These are phyloP conservation scores for Tolypocladium paradoxum DNA, from an alignment of 2,329 filamentous ascomycete genomes.

Conservation along the genomic window DNA sequence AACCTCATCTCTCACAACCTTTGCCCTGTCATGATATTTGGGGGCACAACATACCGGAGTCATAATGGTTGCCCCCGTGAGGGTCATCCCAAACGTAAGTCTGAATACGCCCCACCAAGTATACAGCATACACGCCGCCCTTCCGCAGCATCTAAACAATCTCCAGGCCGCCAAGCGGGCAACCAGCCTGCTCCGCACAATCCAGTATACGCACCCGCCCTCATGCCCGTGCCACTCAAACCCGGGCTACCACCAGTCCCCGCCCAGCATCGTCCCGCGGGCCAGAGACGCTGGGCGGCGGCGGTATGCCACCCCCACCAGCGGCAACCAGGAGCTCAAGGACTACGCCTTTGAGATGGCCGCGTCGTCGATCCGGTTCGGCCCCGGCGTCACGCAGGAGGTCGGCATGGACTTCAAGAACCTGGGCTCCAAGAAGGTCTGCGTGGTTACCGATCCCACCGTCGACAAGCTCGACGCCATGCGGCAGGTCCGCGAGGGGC, in stretches of 20 bases:
- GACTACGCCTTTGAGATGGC: slow-evolving; percentile 99
- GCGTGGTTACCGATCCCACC: slow-evolving; percentile 81
- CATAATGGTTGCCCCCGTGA: slow-evolving; percentile 18
- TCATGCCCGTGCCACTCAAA: slow-evolving; percentile 90
- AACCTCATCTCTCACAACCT: background rate
- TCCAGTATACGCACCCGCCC: slow-evolving; percentile 82
- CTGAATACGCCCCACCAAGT: background rate
- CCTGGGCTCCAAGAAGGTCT: slow-evolving; percentile 74
- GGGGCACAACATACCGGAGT: background rate
- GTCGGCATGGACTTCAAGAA: slow-evolving; percentile 98
- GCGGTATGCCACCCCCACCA: slow-evolving; percentile 62
- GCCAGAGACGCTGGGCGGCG: slow-evolving; percentile 25
- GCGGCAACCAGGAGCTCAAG: slow-evolving; percentile 49
- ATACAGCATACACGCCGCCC: background rate
- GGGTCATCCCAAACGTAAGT: slow-evolving; percentile 24
- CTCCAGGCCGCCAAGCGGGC: slow-evolving; percentile 51
- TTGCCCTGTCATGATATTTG: background rate
- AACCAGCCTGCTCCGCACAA: slow-evolving; percentile 67
- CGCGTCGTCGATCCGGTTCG: slow-evolving; percentile 86
- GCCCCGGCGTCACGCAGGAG: slow-evolving; percentile 85
- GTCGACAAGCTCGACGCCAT: slow-evolving; percentile 79
- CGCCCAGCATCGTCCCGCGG: slow-evolving; percentile 43
- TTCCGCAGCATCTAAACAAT: background rate
- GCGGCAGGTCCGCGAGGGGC: slow-evolving; percentile 73
- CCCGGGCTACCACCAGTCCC: slow-evolving; percentile 62